Evolutionary conservation across 306 rosid species (phyloP).

Genomic region (Cicer chorassanicum): DNA sequence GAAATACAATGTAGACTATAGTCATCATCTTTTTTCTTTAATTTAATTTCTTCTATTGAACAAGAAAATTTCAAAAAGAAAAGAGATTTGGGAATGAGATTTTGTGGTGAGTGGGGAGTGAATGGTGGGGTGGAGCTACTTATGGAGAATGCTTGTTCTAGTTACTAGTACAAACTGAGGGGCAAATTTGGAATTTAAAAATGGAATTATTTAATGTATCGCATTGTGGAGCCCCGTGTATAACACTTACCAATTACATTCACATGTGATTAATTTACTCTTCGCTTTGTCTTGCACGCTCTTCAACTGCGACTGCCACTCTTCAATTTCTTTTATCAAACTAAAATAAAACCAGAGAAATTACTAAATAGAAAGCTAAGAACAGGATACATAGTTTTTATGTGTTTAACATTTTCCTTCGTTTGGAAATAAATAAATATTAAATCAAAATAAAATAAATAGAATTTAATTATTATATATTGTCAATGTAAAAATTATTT

Average conservation of each 20-base stretch:
- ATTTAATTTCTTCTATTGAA: neutral
- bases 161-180: slow-evolving; percentile 20
- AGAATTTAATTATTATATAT: too few species aligned
- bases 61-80: neutral
- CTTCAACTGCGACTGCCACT: neutral
- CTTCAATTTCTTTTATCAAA: neutral
- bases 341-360: neutral
- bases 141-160: slow-evolving; percentile 53
- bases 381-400: too few species aligned
- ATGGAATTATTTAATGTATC: neutral
- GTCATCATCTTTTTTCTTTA: neutral
- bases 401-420: too few species aligned
- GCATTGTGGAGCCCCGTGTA: slow-evolving; percentile 20
- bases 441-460: too few species aligned
- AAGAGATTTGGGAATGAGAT: slow-evolving; percentile 42
- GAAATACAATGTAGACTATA: slow-evolving; percentile 43
- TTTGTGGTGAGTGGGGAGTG: slow-evolving; percentile 20
- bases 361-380: too few species aligned
- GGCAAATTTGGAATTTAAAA: slow-evolving; percentile 15
- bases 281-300: neutral
- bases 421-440: too few species aligned
- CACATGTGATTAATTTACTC: slow-evolving; percentile 1
- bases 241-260: neutral
- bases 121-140: slow-evolving; percentile 54
- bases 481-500: too few species aligned